Evolutionary conservation across 768 basidiomycete genomes (phyloP).

Genomic region (Lyophyllum semitale): DNA sequence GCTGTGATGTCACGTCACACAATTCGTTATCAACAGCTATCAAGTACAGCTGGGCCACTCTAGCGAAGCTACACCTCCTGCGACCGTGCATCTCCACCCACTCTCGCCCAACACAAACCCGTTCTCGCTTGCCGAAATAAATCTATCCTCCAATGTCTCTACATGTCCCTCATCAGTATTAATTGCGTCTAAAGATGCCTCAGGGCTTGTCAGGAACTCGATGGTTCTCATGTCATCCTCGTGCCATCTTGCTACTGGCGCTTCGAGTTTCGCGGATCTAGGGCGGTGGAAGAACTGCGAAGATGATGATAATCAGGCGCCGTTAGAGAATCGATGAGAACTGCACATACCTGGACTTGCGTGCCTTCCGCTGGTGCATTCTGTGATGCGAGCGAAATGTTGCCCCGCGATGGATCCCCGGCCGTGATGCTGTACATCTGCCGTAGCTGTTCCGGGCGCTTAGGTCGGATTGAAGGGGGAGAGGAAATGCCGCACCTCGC

Average conservation of each 20-base stretch:
- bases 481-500: slow-evolving; percentile 24
- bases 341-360: slow-evolving; percentile 42
- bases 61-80: slow-evolving; percentile 33
- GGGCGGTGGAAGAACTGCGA: slow-evolving; percentile 45
- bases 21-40: too few species aligned
- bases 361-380: slow-evolving; percentile 53
- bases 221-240: not conserved
- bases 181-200: slow-evolving; percentile 12
- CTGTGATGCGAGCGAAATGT: slow-evolving; percentile 58
- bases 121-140: slow-evolving; percentile 56
- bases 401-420: slow-evolving; percentile 72
- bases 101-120: slow-evolving; percentile 44
- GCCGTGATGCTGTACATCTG: slow-evolving; percentile 63
- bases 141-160: slow-evolving; percentile 27
- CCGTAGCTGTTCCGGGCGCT: slow-evolving; percentile 30
- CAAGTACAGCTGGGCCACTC: slow-evolving; percentile 14
- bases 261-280: slow-evolving; percentile 14
- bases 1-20: not conserved
- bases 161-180: not conserved
- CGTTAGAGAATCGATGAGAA: not conserved
- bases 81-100: slow-evolving; percentile 43
- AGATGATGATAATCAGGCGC: not conserved
- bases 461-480: not conserved
- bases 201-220: slow-evolving; percentile 20
- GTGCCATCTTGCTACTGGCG: not conserved